phyloP scores from a whole-genome alignment of 108 stramenopile genomes.

The Cyclotella cryptica region DNA sequence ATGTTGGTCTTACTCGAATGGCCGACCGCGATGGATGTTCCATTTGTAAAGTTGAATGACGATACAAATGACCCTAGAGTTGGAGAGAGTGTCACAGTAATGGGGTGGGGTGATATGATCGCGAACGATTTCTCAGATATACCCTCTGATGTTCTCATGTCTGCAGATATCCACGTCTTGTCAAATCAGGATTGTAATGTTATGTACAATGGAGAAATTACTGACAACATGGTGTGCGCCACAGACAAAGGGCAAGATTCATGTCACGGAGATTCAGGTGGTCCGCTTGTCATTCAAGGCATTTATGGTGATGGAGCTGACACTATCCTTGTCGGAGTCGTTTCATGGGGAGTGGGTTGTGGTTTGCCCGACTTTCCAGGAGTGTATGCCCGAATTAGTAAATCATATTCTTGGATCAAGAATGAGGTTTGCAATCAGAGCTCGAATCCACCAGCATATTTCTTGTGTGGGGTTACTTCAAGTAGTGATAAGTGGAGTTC shows the following conservation, averaged over 20 bases:
- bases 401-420: conserved; percentile 56
- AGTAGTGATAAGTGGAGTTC: no score
- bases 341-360: conserved; percentile 49
- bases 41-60: conserved; percentile 43
- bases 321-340: conserved; percentile 1
- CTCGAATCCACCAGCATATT: not conserved
- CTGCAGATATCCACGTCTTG: conserved; percentile 34
- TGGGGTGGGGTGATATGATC: conserved; percentile 60
- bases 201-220: conserved; percentile 16
- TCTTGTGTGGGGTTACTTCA: not conserved
- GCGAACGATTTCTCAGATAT: conserved; percentile 3
- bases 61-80: conserved; percentile 30
- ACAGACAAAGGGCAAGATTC: conserved; percentile 25
- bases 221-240: conserved; percentile 50
- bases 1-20: conserved; percentile 21
- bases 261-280: conserved; percentile 48
- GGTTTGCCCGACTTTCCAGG: conserved; percentile 35
- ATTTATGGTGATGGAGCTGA: not conserved
- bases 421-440: conserved; percentile 42
- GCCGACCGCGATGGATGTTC: conserved; percentile 6
- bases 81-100: conserved; percentile 51
- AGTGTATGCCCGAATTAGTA: conserved; percentile 62
- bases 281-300: conserved; percentile 14
- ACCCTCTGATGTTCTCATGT: conserved; percentile 6
- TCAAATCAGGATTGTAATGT: conserved; percentile 45